These are phyloP conservation scores for Dissophora globulifera DNA, from an alignment of 192 early-diverging fungal species.

Conservation along the genomic window DNA sequence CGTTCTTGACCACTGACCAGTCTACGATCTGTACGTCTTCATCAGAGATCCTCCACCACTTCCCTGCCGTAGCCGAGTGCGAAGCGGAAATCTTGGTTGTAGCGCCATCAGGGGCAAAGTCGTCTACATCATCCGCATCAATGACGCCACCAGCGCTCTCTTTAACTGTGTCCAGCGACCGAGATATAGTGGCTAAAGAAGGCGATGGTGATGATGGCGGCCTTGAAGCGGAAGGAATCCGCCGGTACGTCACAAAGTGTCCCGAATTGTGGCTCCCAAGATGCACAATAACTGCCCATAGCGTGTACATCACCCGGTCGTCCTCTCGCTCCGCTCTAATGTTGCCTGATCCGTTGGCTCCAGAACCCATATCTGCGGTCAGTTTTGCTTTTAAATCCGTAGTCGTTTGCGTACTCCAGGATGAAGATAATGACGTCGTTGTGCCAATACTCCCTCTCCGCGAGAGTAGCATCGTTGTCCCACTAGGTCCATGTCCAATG, in stretches of 20 bases:
- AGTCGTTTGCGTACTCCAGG: background rate
- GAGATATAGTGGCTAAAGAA: background rate
- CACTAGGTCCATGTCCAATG: background rate
- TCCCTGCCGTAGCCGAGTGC: slow-evolving; percentile 4
- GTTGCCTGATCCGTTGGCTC: background rate
- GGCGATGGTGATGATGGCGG: background rate
- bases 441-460: slow-evolving; percentile 4
- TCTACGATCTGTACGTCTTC: slow-evolving; percentile 76
- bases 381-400: background rate
- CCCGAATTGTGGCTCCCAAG: slow-evolving; percentile 87
- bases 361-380: background rate
- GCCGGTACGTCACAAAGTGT: slow-evolving; percentile 90
- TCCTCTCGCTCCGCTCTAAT: background rate
- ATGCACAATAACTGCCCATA: slow-evolving; percentile 86
- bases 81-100: background rate
- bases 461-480: background rate
- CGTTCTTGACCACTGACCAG: slow-evolving; percentile 67
- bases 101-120: background rate
- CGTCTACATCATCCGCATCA: slow-evolving; percentile 12
- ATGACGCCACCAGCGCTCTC: background rate
- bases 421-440: background rate
- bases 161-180: background rate
- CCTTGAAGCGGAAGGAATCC: slow-evolving; percentile 54
- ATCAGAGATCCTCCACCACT: slow-evolving; percentile 80
- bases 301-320: slow-evolving; percentile 66